Base-by-base conservation (phyloP, 192 early-diverging fungal species). In the Umbelopsis isabellina region DNA sequence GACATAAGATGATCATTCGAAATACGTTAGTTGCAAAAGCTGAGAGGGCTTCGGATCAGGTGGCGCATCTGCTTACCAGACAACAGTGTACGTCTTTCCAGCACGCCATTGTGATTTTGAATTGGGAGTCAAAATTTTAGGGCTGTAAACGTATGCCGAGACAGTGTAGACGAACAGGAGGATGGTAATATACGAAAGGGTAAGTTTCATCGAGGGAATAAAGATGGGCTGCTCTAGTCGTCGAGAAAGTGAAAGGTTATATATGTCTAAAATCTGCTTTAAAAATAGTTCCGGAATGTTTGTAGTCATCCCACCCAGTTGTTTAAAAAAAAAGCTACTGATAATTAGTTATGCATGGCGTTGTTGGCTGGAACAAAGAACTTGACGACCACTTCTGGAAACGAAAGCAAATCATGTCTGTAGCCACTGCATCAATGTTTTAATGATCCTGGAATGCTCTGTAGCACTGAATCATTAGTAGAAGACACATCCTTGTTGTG, bases 41-140 rank as follows among this genome's bases (percentile, higher is more conserved):
- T 41, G 2, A 27, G 2, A 27, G 1, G 13, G 2, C 8, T 27
- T 22, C 6, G 22, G 15, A 55, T 16, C 16, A 15, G 13, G 27
- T 12, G 16, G 12, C 11, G 33, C 47, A 10, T 20, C n/a, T 22
- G n/a, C 55, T 55, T 67, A 66, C 72, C 72, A 73, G 27, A 55
- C 50, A 37, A 73, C 66, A 1, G 66, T 68, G 16, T 48, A 67
- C 0, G 46, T 64, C 49, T 58, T 25, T 61, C 72, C 72, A 49
- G 72, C 66, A 48, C 66, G 67, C 72, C 72, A 73, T 44, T 68
- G 53, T 6, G 72, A 61, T 16, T 45, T 37, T 33, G 50, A 35
- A 35, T 67, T 27, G 13, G 72, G 72, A 15, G 37, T 46, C 7
- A 51, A 55, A 8, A 67, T 68, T 21, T 61, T 68, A 11, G 55